These are phyloP conservation scores for Bretziella fagacearum DNA, from an alignment of 2,329 filamentous ascomycete species.

Conservation along the genomic window DNA sequence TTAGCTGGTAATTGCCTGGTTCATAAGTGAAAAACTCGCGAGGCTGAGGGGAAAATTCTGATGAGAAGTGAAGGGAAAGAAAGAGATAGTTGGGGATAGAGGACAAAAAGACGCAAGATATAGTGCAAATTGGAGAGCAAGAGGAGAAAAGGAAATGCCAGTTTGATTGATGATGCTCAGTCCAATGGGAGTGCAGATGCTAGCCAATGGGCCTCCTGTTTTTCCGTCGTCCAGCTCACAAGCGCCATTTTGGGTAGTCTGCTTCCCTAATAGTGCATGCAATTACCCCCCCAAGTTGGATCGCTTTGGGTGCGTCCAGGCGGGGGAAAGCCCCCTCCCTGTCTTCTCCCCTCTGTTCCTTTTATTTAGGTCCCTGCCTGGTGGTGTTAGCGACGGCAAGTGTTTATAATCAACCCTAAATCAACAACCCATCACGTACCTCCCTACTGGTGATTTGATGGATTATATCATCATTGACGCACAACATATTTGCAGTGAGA, in stretches of 20 bases:
- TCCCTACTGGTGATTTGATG: no score
- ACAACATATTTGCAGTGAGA: no score
- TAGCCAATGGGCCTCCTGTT: not conserved
- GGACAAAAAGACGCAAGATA: no score
- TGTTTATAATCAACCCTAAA: no score
- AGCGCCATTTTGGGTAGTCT: not conserved
- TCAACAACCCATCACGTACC: no score
- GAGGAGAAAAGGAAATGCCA: no score
- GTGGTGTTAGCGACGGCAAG: no score
- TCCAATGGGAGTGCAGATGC: not conserved
- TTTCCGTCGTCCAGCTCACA: not conserved
- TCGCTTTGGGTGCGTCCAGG: not conserved
- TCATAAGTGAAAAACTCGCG: not conserved
- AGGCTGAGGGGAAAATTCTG: not conserved
- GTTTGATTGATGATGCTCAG: no score
- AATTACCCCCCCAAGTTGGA: not conserved
- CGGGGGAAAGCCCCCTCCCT: not conserved
- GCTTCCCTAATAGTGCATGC: not conserved
- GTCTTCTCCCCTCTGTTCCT: not conserved
- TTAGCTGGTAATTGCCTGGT: conserved; percentile 3
- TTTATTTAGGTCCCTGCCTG: no score
- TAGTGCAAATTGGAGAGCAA: no score
- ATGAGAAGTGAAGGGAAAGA: not conserved
- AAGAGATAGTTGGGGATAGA: no score
- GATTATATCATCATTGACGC: no score